Evolutionary conservation across 345 rosid species (phyloP).

Genomic region (Laguncularia racemosa): DNA sequence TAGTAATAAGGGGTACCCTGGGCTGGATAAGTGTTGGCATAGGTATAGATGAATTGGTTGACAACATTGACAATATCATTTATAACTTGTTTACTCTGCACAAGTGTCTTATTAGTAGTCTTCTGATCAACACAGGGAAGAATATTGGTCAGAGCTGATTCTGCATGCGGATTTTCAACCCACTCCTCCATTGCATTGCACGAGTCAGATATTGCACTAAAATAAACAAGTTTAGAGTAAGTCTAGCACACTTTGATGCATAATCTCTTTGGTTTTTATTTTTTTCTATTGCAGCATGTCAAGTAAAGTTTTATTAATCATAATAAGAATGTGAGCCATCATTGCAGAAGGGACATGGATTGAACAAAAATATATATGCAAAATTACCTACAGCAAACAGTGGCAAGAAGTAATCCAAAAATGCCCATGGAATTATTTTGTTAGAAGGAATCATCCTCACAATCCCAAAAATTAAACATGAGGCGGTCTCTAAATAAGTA

Average conservation of each 20-base stretch:
- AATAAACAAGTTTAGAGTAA: constrained; percentile 10
- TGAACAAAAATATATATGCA: too few species aligned
- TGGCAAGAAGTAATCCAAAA: too few species aligned
- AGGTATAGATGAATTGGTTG: constrained; percentile 68
- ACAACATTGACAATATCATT: constrained; percentile 67
- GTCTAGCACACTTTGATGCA: background rate
- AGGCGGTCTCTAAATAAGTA: too few species aligned
- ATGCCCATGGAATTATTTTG: too few species aligned
- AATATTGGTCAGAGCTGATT: constrained; percentile 83
- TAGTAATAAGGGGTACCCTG: constrained; percentile 37
- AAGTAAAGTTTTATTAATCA: too few species aligned
- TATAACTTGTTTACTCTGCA: constrained; percentile 88
- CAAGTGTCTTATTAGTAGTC: constrained; percentile 83
- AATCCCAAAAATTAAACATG: background rate
- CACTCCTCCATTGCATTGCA: constrained; percentile 94
- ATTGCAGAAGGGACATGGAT: too few species aligned
- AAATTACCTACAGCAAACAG: too few species aligned
- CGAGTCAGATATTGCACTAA: constrained; percentile 77
- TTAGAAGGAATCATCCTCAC: background rate
- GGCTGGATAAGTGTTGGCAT: constrained; percentile 74
- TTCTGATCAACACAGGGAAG: constrained; percentile 90
- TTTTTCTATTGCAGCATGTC: too few species aligned
- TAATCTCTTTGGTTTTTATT: too few species aligned
- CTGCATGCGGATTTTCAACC: constrained; percentile 85
- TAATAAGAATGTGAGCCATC: too few species aligned